Evolutionary conservation across 23 red algal genomes (phyloP), one percentile per base, ranked within the genome.

Genomic region (Gracilaria gracilis): DNA sequence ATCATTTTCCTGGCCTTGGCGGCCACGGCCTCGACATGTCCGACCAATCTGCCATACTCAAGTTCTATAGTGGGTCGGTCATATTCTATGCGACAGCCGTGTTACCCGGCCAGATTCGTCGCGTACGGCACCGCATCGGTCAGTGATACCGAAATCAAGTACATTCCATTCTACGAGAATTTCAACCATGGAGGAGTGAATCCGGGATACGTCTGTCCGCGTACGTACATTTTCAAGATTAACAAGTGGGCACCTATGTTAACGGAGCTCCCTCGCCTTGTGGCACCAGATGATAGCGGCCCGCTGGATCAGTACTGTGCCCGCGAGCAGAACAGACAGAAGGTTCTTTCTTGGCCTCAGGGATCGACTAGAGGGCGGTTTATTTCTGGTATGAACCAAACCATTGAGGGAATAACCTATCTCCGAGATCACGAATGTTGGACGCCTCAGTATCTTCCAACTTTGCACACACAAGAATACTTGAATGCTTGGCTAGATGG

Each of bases 111-210:
- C 39, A 4, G 42, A 19, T 77, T 77, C 34, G 42, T 50, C 4
- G 21, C 72, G 4, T 51, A 51, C 20, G 25, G 40, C 16, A 31
- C 72, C 4, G 72, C 25, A 19, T 49, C 72, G 9, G 46, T 77
- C 39, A 77, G n/a, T 77, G 42, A 46, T 16, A 49, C 72, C 8
- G 72, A 77, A 51, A 77, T 77, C 15, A 50, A 27, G 4, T 77
- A 77, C 72, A 28, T 49, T 32, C 72, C 72, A 51, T 77, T 77
- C 72, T 29, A 31, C 16, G 38, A 46, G 23, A 51, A 28, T 50
- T 75, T 75, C 69, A 75, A 75, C 40, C 69, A 75, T 46, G 69
- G 69, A 1, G 69, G 69, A 40, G 19, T 46, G 36, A 75, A 48
- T 29, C 69, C 69, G 7, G 40, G 72, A 49, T 77, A 51, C 12